Conservation (phyloP, 352 stramenopile species). For the Elongisporangium prolatum region DNA sequence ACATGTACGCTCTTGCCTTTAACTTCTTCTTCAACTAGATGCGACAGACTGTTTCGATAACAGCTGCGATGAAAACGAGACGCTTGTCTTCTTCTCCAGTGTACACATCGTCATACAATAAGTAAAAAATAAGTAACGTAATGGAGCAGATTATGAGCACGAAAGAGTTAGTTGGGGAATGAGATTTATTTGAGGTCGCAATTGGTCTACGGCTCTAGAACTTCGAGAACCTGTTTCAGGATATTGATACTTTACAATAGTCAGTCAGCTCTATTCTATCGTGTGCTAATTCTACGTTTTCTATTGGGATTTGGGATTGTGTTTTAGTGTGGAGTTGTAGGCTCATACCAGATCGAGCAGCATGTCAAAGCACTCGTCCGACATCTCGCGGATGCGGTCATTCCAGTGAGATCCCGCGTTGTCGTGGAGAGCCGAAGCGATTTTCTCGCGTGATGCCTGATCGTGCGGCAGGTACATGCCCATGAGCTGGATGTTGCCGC, state of each 20-base stretch:
- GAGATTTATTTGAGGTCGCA: no score
- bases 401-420: constrained; percentile 73
- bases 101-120: no score
- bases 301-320: constrained; percentile 18
- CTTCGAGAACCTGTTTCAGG: not conserved
- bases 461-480: constrained; percentile 60
- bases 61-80: no score
- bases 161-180: no score
- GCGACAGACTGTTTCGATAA: no score
- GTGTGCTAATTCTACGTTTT: constrained; percentile 11
- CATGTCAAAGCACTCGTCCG: constrained; percentile 78
- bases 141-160: no score
- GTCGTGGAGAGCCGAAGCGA: constrained; percentile 59
- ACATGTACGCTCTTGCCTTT: no score
- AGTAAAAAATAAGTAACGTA: no score
- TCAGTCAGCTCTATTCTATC: constrained; percentile 2
- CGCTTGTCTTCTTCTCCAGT: no score
- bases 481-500: constrained; percentile 61
- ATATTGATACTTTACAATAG: constrained; percentile 1
- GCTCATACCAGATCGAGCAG: constrained; percentile 70
- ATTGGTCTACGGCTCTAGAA: no score
- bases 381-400: constrained; percentile 67
- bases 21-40: no score
- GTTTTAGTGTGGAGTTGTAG: constrained; percentile 9
- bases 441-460: constrained; percentile 45